phyloP scores from a whole-genome alignment of 768 basidiomycete species.

The Russula griseocarnosa region DNA sequence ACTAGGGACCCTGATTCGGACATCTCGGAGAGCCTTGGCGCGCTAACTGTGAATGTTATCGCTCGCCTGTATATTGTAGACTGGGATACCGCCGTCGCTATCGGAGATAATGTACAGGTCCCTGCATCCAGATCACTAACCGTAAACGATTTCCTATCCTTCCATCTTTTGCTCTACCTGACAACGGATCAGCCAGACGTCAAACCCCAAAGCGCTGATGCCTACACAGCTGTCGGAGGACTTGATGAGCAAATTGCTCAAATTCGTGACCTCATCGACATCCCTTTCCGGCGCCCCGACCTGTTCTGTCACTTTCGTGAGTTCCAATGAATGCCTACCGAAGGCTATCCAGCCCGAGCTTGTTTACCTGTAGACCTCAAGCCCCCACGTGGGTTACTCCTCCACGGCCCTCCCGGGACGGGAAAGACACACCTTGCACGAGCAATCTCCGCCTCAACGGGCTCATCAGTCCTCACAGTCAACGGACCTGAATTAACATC shows the following conservation, averaged over 20 bases:
- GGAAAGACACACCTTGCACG: constrained; percentile 97
- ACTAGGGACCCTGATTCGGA: constrained; percentile 30
- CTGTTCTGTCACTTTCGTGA: constrained; percentile 71
- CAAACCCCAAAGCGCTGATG: constrained; percentile 43
- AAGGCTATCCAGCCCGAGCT: background rate
- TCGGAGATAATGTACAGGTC: constrained; percentile 35
- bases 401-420: constrained; percentile 95
- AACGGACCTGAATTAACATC: constrained; percentile 95
- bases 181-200: constrained; percentile 14
- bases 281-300: constrained; percentile 79
- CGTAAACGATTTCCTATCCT: constrained; percentile 24
- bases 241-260: constrained; percentile 81
- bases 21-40: constrained; percentile 42
- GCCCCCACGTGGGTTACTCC: constrained; percentile 90
- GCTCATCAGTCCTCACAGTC: constrained; percentile 84
- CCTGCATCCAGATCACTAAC: constrained; percentile 27
- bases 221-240: constrained; percentile 86
- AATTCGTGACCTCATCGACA: constrained; percentile 81
- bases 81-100: constrained; percentile 62
- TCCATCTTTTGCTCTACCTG: background rate
- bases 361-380: constrained; percentile 62
- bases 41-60: constrained; percentile 42
- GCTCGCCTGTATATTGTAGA: constrained; percentile 54
- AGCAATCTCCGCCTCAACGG: constrained; percentile 85
- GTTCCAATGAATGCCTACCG: constrained; percentile 7